Base-by-base conservation (phyloP, 2,329 filamentous ascomycete species). In the Trichophyton simii region DNA sequence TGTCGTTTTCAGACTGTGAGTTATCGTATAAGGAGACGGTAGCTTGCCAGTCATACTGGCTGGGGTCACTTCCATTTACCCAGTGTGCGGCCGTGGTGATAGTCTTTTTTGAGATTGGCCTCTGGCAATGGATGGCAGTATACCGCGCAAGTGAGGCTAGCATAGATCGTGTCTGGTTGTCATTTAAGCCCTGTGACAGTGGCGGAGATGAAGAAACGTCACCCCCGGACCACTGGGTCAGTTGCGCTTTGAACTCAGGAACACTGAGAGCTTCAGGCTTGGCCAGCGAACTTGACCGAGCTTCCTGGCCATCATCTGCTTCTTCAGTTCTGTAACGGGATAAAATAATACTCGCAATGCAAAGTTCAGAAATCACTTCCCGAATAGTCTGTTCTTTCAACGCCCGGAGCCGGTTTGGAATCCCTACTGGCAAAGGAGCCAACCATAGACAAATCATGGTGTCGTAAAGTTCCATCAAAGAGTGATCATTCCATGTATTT, bases 361-460 rank as follows among this genome's bases (percentile, higher is more conserved):
- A 65, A n/a, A 77, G 62, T 61, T 77, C 73, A 13, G 69, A 70
- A 22, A 72, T 68, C 55, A 76, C 61, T 3, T 66, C 67, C 46
- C 75, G 69, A 54, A 76, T 72, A 8, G 70, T 62, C 62, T 67
- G 72, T 61, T 76, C 75, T 63, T 76, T 77, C 55, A 67, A 66
- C 1, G 74, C 68, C 41, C 75, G 68, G n/a, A 72, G 69, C 44
- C 67, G 68, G n/a, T 69, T 68, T 5, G 75, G 72, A 62, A 75
- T 70, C 9, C 67, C 63, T 5, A 65, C 65, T 3, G 72, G 67
- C 36, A 76, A 63, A 38, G 60, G 67, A 11, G 70, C 69, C 20
- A 77, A 63, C 73, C 74, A 76, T 57, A 72, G 66, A 48, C 69
- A 68, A 18, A 75, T 67, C 59, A 76, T 63, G 38, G 62, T 63